Conservation (phyloP, 2,329 filamentous ascomycete genomes). For the Stenocarpella maydis region DNA sequence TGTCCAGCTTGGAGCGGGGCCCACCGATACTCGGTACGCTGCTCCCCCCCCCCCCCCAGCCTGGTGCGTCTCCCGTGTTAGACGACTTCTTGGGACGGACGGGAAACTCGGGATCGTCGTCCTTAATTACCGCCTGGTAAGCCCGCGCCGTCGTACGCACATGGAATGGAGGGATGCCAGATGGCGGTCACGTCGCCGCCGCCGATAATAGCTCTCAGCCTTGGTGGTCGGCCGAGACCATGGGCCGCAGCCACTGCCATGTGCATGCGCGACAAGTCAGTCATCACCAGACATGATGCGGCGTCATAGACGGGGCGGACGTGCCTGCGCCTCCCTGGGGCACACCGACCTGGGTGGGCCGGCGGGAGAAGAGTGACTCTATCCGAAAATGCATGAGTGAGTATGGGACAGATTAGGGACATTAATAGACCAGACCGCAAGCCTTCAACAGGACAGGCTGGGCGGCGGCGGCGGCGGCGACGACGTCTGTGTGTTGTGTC, state of each 20-base stretch:
- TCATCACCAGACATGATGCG: slow-evolving; percentile 19
- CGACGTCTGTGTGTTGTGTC: slow-evolving; percentile 23
- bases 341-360: background rate
- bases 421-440: background rate
- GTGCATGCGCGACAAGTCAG: background rate
- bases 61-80: slow-evolving; percentile 15
- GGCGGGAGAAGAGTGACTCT: no score
- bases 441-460: background rate
- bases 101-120: slow-evolving; percentile 29
- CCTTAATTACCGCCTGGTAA: slow-evolving; percentile 12
- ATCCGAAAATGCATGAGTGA: background rate
- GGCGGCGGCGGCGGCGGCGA: slow-evolving; percentile 11
- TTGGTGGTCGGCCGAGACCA: background rate
- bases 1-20: slow-evolving; percentile 7
- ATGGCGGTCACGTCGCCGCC: background rate
- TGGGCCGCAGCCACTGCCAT: slow-evolving; percentile 2
- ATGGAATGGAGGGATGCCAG: background rate
- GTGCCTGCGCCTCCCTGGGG: slow-evolving; percentile 6
- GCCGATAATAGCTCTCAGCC: no score
- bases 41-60: no score
- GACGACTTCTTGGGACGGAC: slow-evolving; percentile 23
- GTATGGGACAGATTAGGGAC: background rate
- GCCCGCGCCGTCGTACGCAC: background rate
- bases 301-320: slow-evolving; percentile 21
- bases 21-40: background rate